Percentiles rank a stretch among this genome's conserved stretches.
Conservation (phyloP, 805 yeast genomes). For the Candida nitratophila region DNA sequence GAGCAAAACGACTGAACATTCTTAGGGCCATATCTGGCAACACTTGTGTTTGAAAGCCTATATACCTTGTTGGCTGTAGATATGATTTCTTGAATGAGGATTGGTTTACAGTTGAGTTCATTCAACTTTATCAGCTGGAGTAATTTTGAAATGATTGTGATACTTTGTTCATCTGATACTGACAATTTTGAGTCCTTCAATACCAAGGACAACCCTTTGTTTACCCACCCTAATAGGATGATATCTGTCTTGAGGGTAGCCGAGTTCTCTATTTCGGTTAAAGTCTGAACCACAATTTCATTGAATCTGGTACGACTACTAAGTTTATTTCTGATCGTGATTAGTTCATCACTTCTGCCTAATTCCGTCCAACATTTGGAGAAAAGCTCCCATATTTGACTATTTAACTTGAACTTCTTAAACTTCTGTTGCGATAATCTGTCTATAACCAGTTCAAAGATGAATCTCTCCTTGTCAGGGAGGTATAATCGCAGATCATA, state of each 20-base stretch:
- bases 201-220: constrained; percentile 9
- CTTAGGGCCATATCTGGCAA: constrained; percentile 19
- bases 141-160: constrained; percentile 10
- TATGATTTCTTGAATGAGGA: neutral
- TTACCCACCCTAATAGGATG: constrained; percentile 13
- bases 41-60: constrained; percentile 17
- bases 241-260: constrained; percentile 14
- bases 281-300: constrained; percentile 25
- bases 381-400: constrained; percentile 45
- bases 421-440: constrained; percentile 44
- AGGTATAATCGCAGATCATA: constrained; percentile 31
- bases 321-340: constrained; percentile 29
- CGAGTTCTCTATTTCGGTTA: constrained; percentile 13
- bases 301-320: constrained; percentile 36
- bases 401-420: constrained; percentile 34
- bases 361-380: constrained; percentile 22
- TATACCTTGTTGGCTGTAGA: constrained; percentile 6
- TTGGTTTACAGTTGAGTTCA: no score
- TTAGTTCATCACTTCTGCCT: constrained; percentile 11
- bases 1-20: constrained; percentile 18
- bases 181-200: constrained; percentile 9
- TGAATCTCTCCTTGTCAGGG: constrained; percentile 48
- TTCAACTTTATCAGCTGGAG: neutral
- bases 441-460: constrained; percentile 54
- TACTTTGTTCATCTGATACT: constrained; percentile 21